Base-by-base conservation (phyloP, 2,329 filamentous ascomycete genomes). In the Elsinoe ampelina region DNA sequence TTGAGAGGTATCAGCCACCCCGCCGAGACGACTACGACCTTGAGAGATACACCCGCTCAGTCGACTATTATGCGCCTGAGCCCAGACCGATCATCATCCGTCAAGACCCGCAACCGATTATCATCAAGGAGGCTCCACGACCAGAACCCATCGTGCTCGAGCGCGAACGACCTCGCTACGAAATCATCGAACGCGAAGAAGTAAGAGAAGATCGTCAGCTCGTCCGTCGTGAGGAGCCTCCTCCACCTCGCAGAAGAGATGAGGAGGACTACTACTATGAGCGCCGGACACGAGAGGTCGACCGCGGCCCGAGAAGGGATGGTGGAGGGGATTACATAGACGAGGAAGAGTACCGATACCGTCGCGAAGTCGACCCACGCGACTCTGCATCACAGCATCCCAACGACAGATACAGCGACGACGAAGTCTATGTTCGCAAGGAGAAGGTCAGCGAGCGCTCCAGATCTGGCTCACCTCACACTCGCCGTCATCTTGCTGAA, bases 351-450 rank as follows among this genome's bases (percentile, higher is more conserved):
- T 64, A 68, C 57, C 67, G 74, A 15, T 73, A 76, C 39, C 67
- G 72, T 19, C 71, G 73, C 12, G 73, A 77, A 58, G 64, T 80
- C 48, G 76, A 75, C 58, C 77, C 78, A 4, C 70, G 72, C 48
- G 78, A 80, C 63, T 79, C 77, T 13, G 71, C 77, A 48, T 80
- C 77, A 10, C 77, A 32, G 80, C 85, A 62, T 91, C 35, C 90
- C 96, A 69, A 81, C 85, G 57, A 95, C 89, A 0, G 87, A 92
- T 1, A 96, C 90, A 1, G 92, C 88, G 1, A 96, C 91, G 0
- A 96, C 90, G 77, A 80, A 64, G 78, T 83, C 56, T 82, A 83
- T 62, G 71, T 82, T 36, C 77, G 77, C 13, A 64, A 65, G 38
- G 67, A 62, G 77, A 78, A 70, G 76, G 78, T 74, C 15, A 59